Evolutionary conservation across 352 stramenopile species (phyloP), one percentile per base, ranked within the genome.

Genomic region (Chrysophaeum taylorii): DNA sequence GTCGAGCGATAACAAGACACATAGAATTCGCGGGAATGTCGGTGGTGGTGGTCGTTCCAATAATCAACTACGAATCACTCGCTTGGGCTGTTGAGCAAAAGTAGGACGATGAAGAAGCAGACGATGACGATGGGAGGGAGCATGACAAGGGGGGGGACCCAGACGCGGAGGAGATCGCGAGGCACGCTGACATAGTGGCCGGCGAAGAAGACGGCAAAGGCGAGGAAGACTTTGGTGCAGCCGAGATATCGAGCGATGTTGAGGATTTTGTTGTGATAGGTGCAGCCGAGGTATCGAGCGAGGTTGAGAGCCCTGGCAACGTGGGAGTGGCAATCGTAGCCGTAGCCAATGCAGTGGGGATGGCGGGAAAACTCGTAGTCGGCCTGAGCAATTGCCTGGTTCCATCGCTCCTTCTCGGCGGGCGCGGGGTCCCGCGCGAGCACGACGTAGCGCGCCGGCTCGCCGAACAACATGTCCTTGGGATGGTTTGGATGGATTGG

Each of bases 311-410:
- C 52, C 27, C 52, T 7, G 9, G 52, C 52, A 15, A 63, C 52
- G 33, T 63, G 52, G 4, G 52, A 63, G 33, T 63, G 52, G 52
- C 52, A 63, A 31, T 63, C 52, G 52, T 63, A 25, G 52, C 52
- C 52, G 52, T 14, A 63, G 52, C 2, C 52, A 25, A 63, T 63
- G 27, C 12, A 9, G 33, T 63, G 52, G 4, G 39, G 4, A 2
- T 63, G 7, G 27, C n/a, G 52, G 27, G 52, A 25, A 31, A 41
- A 63, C 23, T 63, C 52, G 7, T 9, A 15, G 52, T 63, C 52
- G 25, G 52, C 52, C 2, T 33, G 52, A 2, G 4, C 25, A 31
- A 63, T 63, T 12, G 52, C 52, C 15, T 33, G 27, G 52, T 63
- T 31, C 52, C 52, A 63, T 5, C 52, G 52, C 25, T 60, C 25